Base-by-base conservation (phyloP, 305 asterid genomes). In the Rubia peregrina region DNA sequence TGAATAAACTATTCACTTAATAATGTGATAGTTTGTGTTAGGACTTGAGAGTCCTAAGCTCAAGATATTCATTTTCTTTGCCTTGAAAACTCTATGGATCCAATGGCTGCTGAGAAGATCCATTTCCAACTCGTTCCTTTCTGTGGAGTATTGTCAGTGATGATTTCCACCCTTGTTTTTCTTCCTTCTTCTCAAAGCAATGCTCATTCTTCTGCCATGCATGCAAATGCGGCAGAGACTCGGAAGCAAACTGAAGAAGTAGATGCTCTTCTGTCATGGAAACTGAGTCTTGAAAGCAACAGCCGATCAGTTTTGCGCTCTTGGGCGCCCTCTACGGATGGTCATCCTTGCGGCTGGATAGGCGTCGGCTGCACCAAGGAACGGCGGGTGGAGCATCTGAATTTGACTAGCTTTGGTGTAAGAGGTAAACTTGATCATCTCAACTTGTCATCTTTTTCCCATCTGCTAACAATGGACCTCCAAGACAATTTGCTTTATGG, bases 191-290 rank as follows among this genome's bases (percentile, higher is more conserved):
- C 64, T 59, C 64, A 59, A 9, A 22, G 7, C 64, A 59, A 11
- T 26, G 38, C 30, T n/a, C n/a, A n/a, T 59, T 9, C 21, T 24
- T 10, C 38, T 59, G 64, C 14, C 22, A 59, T 59, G 64, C 64
- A 59, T 40, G 69, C 36, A 65, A 65, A 9, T 75, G 60, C 73
- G 61, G 61, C 22, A 69, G 60, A 68, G 63, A 11, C 26, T 65
- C 13, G 0, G 16, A 19, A 16, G 53, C 30, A 48, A 8, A 42
- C 4, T 14, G 41, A 68, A 33, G 64, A 53, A 68, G 73, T 63
- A 62, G 42, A 22, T 8, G 74, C 80, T 30, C 67, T 79, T 14
- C 65, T 70, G 48, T 65, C 55, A 48, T 79, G 86, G 86, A 82
- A 82, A 44, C 33, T 66, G 21, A 77, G 79, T 46, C 78, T 82